A percentile compares a stretch with the other conserved stretches of the same genome.
phyloP scores from a whole-genome alignment of 2,329 filamentous ascomycete species.

The Fusarium circinatum region DNA sequence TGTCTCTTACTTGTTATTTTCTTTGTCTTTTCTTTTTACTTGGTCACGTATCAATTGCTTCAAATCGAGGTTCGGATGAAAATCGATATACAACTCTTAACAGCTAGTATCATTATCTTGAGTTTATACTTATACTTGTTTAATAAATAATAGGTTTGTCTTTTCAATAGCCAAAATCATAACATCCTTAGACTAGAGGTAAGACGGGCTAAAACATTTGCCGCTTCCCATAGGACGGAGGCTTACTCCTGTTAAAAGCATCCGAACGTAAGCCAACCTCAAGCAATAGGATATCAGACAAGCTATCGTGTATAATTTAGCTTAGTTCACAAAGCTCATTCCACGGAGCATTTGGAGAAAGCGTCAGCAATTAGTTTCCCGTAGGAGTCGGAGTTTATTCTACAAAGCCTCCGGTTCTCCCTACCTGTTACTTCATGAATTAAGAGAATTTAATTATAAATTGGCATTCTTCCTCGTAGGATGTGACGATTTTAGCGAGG shows the following conservation, averaged over 20 bases:
- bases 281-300: background rate
- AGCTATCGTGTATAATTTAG: background rate
- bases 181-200: background rate
- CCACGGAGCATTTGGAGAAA: background rate
- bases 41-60: no score
- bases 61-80: background rate
- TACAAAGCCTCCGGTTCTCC: background rate
- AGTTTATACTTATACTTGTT: background rate
- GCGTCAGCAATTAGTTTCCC: background rate
- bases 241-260: background rate
- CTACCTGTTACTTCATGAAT: accelerated
- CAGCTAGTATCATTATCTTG: no score
- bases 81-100: background rate
- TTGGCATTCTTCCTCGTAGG: background rate
- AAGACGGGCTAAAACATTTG: background rate
- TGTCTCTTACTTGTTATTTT: background rate
- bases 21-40: background rate
- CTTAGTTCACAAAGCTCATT: background rate
- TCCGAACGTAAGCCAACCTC: background rate
- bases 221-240: background rate
- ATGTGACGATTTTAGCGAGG: background rate
- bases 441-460: background rate
- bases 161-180: no score
- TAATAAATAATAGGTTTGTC: background rate
- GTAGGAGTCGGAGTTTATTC: background rate